A percentile compares a stretch with the other conserved stretches of the same genome.
These are phyloP conservation scores for Colletotrichum destructivum DNA, from an alignment of 2,329 filamentous ascomycete genomes.

Conservation along the genomic window DNA sequence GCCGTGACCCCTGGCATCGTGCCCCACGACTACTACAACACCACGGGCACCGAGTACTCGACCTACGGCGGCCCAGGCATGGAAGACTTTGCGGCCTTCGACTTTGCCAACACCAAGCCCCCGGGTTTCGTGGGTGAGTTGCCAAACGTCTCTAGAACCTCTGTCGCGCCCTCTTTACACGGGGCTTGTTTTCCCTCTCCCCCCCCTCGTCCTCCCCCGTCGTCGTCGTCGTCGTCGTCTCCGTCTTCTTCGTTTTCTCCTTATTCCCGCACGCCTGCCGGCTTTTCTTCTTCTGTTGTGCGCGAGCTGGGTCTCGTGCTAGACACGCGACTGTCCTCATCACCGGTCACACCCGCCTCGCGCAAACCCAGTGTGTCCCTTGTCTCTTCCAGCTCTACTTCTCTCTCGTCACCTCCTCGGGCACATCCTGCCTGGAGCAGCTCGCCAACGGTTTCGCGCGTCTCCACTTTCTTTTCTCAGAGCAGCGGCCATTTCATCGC, in stretches of 20 bases:
- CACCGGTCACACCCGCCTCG: constrained; percentile 48
- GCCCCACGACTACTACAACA: constrained; percentile 67
- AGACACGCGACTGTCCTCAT: constrained; percentile 48
- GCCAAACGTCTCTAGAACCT: constrained; percentile 54
- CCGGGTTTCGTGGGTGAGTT: constrained; percentile 72
- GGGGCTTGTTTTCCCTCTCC: constrained; percentile 48
- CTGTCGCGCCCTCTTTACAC: constrained; percentile 36
- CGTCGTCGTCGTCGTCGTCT: no score
- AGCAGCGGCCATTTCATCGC: constrained; percentile 67
- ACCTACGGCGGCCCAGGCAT: constrained; percentile 64
- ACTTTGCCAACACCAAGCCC: constrained; percentile 63
- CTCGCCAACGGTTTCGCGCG: constrained; percentile 47
- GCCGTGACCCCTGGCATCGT: constrained; percentile 76
- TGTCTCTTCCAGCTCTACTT: constrained; percentile 51
- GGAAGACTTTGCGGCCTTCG: constrained; percentile 66
- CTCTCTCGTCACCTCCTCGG: constrained; percentile 50
- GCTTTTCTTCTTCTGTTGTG: constrained; percentile 40
- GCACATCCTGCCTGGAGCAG: constrained; percentile 49
- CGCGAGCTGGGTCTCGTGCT: constrained; percentile 46
- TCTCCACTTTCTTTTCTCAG: constrained; percentile 67
- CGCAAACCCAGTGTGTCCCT: constrained; percentile 49
- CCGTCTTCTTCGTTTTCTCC: constrained; percentile 41
- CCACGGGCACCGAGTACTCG: constrained; percentile 69
- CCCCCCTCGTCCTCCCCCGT: neutral
- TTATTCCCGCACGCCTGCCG: constrained; percentile 45